These are phyloP conservation scores for Xylaria sp. DNA, from an alignment of 2,329 filamentous ascomycete species.

Conservation along the genomic window DNA sequence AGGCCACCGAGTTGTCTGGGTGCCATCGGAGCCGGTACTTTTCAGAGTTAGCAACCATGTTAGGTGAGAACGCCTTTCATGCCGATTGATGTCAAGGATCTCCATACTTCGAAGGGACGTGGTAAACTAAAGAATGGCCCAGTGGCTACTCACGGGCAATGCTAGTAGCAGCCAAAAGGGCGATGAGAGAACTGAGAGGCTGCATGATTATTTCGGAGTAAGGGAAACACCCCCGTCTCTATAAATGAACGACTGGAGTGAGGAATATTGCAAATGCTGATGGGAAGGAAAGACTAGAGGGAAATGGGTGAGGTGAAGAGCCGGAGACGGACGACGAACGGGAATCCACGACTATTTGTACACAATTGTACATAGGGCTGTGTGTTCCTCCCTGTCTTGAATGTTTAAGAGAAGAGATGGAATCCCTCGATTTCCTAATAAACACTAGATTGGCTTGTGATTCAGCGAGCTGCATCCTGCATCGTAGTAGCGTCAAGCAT, in stretches of 20 bases:
- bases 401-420: neutral
- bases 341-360: conserved; percentile 25
- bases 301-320: neutral
- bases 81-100: neutral
- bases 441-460: conserved; percentile 23
- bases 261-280: neutral
- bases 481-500: neutral
- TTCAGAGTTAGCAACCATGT: neutral
- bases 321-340: neutral
- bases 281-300: conserved; percentile 2
- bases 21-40: conserved; percentile 9
- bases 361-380: conserved; percentile 6
- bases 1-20: conserved; percentile 17
- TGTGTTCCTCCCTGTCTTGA: neutral
- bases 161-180: conserved; percentile 24
- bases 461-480: conserved; percentile 27
- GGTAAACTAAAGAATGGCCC: neutral
- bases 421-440: conserved; percentile 25
- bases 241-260: neutral
- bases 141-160: conserved; percentile 14
- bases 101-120: neutral
- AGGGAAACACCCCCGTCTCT: neutral
- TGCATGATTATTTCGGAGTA: conserved; percentile 10
- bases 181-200: conserved; percentile 14
- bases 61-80: neutral